Conservation (phyloP, 805 yeast species). For the Candida ortonii region DNA sequence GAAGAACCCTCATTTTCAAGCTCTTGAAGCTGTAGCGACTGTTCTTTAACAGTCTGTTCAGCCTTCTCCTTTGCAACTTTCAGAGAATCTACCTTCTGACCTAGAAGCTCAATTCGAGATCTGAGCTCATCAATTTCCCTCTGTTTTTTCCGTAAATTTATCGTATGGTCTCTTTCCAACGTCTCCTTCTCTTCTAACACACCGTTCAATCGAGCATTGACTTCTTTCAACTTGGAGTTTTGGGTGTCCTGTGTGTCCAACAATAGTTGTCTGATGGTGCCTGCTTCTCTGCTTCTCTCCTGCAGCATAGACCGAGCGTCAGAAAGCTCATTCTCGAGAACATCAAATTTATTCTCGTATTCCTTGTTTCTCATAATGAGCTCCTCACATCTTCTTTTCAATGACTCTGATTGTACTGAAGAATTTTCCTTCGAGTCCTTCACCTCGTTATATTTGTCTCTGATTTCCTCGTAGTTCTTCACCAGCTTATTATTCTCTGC, state of each 20-base stretch:
- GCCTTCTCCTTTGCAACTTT: slow-evolving; percentile 9
- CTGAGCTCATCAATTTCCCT: slow-evolving; percentile 66
- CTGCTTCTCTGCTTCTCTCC: slow-evolving; percentile 77
- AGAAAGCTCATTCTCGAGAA: slow-evolving; percentile 75
- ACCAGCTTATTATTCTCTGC: slow-evolving; percentile 40
- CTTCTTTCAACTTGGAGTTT: slow-evolving; percentile 49
- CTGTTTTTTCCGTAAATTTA: slow-evolving; percentile 50
- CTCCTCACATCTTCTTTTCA: slow-evolving; percentile 73
- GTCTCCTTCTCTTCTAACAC: slow-evolving; percentile 60
- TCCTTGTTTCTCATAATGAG: slow-evolving; percentile 66
- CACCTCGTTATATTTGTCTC: slow-evolving; percentile 38
- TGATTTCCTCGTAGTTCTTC: slow-evolving; percentile 39
- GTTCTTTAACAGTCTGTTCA: slow-evolving; percentile 7
- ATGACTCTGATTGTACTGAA: slow-evolving; percentile 42
- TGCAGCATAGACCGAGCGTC: slow-evolving; percentile 72
- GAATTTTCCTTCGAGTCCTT: slow-evolving; percentile 27
- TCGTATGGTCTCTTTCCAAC: slow-evolving; percentile 51
- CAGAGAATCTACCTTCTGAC: slow-evolving; percentile 17
- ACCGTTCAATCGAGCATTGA: slow-evolving; percentile 48
- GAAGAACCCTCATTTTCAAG: not conserved
- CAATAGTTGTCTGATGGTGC: slow-evolving; percentile 65
- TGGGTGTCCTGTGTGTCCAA: slow-evolving; percentile 65
- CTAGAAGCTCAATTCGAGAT: slow-evolving; percentile 40
- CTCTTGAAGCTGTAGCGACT: slow-evolving; percentile 2
- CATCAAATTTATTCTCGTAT: slow-evolving; percentile 54